A percentile compares a stretch with the other conserved stretches of the same genome.
These are phyloP conservation scores for Coniophora puteana DNA, from an alignment of 1,284 basidiomycete genomes.

Conservation along the genomic window DNA sequence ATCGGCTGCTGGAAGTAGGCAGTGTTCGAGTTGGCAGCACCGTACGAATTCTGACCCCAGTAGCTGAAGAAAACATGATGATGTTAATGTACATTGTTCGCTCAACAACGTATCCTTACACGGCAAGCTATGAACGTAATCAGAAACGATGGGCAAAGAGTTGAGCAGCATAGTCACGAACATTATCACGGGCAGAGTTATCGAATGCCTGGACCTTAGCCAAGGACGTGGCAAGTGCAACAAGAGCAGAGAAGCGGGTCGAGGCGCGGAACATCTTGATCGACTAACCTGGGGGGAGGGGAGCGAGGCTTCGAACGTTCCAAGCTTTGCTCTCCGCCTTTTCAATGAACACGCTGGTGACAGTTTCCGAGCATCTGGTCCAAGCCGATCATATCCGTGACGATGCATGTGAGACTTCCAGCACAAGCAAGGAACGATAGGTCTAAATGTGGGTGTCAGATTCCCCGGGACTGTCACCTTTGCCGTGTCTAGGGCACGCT, in stretches of 20 bases:
- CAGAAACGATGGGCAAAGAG: not conserved
- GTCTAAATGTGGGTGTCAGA: too few species aligned
- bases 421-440: too few species aligned
- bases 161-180: constrained; percentile 28
- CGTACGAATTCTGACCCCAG: constrained; percentile 27
- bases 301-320: too few species aligned
- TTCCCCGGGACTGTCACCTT: too few species aligned
- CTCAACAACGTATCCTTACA: constrained; percentile 34
- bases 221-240: constrained; percentile 10
- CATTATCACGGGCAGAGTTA: constrained; percentile 59
- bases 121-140: constrained; percentile 38
- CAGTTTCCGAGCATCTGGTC: too few species aligned
- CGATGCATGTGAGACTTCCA: too few species aligned
- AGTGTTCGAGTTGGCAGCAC: constrained; percentile 14
- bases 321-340: too few species aligned
- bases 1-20: constrained; percentile 22
- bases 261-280: constrained; percentile 13
- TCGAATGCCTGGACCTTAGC: constrained; percentile 39
- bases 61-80: constrained; percentile 15
- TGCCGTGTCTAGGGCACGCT: too few species aligned
- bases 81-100: constrained; percentile 6
- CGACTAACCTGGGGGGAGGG: too few species aligned
- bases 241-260: not conserved
- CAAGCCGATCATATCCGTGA: too few species aligned
- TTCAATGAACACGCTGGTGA: too few species aligned